These are phyloP conservation scores for Mesembryanthemum crystallinum DNA, from an alignment of 148 eudicot genomes.

Conservation along the genomic window DNA sequence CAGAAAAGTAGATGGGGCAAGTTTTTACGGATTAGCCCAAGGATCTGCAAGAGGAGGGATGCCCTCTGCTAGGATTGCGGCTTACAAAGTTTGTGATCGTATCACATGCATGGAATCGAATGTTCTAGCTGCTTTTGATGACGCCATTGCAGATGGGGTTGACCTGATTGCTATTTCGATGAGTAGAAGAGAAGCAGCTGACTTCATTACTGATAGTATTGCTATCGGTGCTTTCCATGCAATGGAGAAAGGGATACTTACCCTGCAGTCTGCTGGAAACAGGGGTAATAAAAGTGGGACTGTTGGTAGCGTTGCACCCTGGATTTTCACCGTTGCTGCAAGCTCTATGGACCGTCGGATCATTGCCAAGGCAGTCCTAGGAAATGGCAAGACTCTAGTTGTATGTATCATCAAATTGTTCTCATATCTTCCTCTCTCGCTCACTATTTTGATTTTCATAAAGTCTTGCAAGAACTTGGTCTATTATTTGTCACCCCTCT, in stretches of 20 bases:
- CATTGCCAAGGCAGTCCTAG: conserved; percentile 23
- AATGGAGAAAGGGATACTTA: conserved; percentile 38
- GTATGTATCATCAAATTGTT: too few relatives aligned
- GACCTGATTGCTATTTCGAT: conserved; percentile 49
- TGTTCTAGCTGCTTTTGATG: conserved; percentile 49
- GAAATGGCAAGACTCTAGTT: conserved; percentile 22
- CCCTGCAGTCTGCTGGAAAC: conserved; percentile 38
- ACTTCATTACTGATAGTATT: too few relatives aligned
- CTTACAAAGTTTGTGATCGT: conserved; percentile 34
- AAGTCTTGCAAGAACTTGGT: too few relatives aligned
- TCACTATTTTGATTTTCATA: too few relatives aligned
- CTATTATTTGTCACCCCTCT: too few relatives aligned
- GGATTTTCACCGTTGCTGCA: conserved; percentile 45
- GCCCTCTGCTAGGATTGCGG: conserved; percentile 50
- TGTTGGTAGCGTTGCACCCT: conserved; percentile 40
- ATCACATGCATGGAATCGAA: not conserved
- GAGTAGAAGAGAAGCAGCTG: too few relatives aligned
- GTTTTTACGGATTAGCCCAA: conserved; percentile 30
- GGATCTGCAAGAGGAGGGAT: conserved; percentile 58
- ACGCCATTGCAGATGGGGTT: conserved; percentile 63
- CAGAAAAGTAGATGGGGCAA: conserved; percentile 15
- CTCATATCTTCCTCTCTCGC: too few relatives aligned
- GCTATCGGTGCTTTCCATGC: conserved; percentile 44
- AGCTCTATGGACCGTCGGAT: conserved; percentile 28
- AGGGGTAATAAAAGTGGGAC: not conserved